These are phyloP conservation scores for Fagopyrum tataricum DNA, from an alignment of 148 eudicot genomes.

Conservation along the genomic window DNA sequence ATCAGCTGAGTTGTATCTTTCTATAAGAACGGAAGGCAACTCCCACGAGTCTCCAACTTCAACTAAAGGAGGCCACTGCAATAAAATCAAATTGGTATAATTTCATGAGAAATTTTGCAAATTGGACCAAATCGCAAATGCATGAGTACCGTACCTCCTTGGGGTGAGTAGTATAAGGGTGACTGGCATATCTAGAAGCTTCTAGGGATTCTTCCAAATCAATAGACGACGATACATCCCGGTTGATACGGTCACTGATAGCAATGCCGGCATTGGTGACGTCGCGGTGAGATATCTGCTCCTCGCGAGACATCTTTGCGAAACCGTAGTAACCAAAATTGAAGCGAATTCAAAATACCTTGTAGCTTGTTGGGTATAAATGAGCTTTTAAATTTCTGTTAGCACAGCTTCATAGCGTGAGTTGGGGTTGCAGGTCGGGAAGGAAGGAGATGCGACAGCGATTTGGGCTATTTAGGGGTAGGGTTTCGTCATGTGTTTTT, in stretches of 20 bases:
- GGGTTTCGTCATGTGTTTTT: too few relatives aligned
- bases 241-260: conserved; percentile 68
- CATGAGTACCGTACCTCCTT: conserved; percentile 46
- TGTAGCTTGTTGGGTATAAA: too few relatives aligned
- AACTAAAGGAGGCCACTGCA: conserved; percentile 96
- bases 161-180: conserved; percentile 84
- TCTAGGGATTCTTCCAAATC: conserved; percentile 86
- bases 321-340: background rate
- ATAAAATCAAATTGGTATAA: background rate
- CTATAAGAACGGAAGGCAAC: conserved; percentile 82
- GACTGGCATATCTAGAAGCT: conserved; percentile 85
- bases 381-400: too few relatives aligned
- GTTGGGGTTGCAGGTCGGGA: too few relatives aligned
- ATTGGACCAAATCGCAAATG: background rate
- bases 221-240: conserved; percentile 51
- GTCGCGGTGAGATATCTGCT: conserved; percentile 68
- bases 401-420: too few relatives aligned
- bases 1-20: conserved; percentile 89
- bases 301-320: conserved; percentile 33
- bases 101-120: background rate
- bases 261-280: conserved; percentile 71
- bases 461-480: too few relatives aligned
- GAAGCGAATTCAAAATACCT: background rate
- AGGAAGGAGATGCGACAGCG: too few relatives aligned
- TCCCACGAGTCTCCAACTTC: conserved; percentile 94